phyloP scores from a whole-genome alignment of 2,329 filamentous ascomycete genomes.

The Fusarium pseudonygamai region DNA sequence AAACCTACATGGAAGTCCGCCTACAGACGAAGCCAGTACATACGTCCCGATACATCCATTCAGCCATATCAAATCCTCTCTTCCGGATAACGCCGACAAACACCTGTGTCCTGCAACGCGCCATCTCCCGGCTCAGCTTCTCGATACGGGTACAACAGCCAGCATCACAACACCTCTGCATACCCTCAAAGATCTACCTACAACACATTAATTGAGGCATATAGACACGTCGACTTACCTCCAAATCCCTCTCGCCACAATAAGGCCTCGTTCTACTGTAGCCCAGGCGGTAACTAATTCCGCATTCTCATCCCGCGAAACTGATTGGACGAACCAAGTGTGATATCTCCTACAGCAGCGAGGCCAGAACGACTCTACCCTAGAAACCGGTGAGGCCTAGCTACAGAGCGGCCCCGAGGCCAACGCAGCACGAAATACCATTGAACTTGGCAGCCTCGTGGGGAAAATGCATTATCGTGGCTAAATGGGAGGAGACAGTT shows the following conservation, averaged over 20 bases:
- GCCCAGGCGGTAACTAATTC: conserved; percentile 1
- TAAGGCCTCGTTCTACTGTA: conserved; percentile 1
- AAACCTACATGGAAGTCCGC: background rate
- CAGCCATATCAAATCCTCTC: background rate
- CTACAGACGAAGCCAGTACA: background rate
- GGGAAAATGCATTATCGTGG: conserved; percentile 16
- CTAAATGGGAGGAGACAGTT: conserved; percentile 13
- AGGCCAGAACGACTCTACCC: conserved; percentile 11
- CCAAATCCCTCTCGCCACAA: background rate
- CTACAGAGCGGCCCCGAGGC: background rate
- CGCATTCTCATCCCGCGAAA: background rate
- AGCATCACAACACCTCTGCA: background rate
- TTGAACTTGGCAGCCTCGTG: conserved; percentile 24
- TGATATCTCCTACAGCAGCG: conserved; percentile 13
- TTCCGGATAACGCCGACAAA: no score
- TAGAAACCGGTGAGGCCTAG: conserved; percentile 30
- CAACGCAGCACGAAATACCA: conserved; percentile 1
- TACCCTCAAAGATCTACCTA: background rate
- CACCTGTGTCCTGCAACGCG: background rate
- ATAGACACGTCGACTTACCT: conserved; percentile 7
- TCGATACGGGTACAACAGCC: background rate
- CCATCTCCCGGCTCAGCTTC: background rate
- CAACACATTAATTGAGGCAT: conserved; percentile 9
- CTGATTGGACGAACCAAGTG: conserved; percentile 24
- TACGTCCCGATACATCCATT: background rate